Percentiles rank a stretch among this genome's conserved stretches.
Evolutionary conservation across 2,329 filamentous ascomycete species (phyloP).

Genomic region (Madurella mycetomatis): DNA sequence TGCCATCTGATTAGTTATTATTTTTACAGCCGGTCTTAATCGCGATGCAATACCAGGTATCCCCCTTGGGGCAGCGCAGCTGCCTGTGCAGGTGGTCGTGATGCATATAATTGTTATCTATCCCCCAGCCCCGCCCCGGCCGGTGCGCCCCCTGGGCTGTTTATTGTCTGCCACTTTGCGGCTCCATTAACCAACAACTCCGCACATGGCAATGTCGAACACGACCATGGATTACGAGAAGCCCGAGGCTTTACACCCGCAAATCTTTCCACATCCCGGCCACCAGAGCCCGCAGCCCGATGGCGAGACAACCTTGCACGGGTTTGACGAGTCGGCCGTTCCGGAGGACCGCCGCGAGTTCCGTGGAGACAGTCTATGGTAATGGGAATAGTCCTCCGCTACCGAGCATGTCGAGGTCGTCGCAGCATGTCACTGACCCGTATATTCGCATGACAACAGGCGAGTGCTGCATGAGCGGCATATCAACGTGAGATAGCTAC

Average conservation of each 20-base stretch:
- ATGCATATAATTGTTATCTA: constrained; percentile 3
- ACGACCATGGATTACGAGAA: constrained; percentile 21
- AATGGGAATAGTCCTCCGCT: neutral
- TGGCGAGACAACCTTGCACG: constrained; percentile 17
- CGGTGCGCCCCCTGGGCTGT: neutral
- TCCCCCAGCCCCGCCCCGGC: neutral
- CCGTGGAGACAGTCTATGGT: constrained; percentile 20
- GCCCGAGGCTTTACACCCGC: constrained; percentile 19
- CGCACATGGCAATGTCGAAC: neutral
- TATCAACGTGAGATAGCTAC: constrained; percentile 32
- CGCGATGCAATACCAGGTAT: constrained; percentile 1
- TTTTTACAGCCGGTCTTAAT: constrained; percentile 11
- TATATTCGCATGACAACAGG: constrained; percentile 24
- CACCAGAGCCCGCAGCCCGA: constrained; percentile 19
- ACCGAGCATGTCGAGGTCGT: neutral
- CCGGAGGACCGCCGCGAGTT: constrained; percentile 16
- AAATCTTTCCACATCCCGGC: constrained; percentile 8
- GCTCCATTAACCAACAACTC: neutral
- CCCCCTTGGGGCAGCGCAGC: neutral
- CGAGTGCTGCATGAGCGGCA: constrained; percentile 38
- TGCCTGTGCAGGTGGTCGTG: neutral
- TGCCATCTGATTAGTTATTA: constrained; percentile 11
- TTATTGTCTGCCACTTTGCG: neutral
- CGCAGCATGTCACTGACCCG: neutral
- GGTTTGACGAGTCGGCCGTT: constrained; percentile 13